phyloP scores from a whole-genome alignment of 2,329 filamentous ascomycete genomes.

The Microdochium bolleyi region DNA sequence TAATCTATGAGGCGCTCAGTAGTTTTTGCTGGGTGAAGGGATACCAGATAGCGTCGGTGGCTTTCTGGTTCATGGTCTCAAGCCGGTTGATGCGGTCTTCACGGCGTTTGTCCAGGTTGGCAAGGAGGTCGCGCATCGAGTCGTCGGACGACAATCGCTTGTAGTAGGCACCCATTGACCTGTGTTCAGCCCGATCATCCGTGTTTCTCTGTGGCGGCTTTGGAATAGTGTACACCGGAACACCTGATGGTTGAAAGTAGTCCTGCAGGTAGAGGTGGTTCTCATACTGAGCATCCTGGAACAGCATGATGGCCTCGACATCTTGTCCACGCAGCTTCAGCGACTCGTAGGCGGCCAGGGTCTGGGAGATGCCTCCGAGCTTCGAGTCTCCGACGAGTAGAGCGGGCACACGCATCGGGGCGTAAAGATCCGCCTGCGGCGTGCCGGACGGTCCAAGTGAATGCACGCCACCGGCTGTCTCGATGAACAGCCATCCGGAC shows the following conservation, averaged over 20 bases:
- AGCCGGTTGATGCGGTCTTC: slow-evolving; percentile 47
- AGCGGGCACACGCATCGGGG: slow-evolving; percentile 64
- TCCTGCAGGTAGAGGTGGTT: slow-evolving; percentile 60
- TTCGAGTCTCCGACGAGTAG: slow-evolving; percentile 68
- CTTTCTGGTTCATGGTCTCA: slow-evolving; percentile 51
- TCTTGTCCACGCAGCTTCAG: slow-evolving; percentile 73
- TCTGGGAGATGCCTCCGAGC: slow-evolving; percentile 72
- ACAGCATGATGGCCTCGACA: slow-evolving; percentile 61
- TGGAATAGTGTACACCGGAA: slow-evolving; percentile 49
- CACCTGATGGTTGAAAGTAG: slow-evolving; percentile 45
- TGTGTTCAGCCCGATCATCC: slow-evolving; percentile 35
- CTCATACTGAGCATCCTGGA: slow-evolving; percentile 55
- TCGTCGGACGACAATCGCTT: slow-evolving; percentile 28
- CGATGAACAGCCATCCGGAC: slow-evolving; percentile 59
- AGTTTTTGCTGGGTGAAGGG: slow-evolving; percentile 76
- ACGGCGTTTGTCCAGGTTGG: slow-evolving; percentile 45
- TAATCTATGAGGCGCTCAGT: slow-evolving; percentile 53
- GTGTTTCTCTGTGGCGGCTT: slow-evolving; percentile 45
- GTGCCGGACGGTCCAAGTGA: slow-evolving; percentile 70
- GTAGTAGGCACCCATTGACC: slow-evolving; percentile 57
- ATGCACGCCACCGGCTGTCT: slow-evolving; percentile 77
- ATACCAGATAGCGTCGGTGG: slow-evolving; percentile 68
- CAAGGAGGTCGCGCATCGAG: slow-evolving; percentile 35
- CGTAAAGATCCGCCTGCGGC: slow-evolving; percentile 71
- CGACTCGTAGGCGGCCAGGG: slow-evolving; percentile 74